These are phyloP conservation scores for Ophiostoma perfectum DNA, from an alignment of 2,329 filamentous ascomycete species.

Conservation along the genomic window DNA sequence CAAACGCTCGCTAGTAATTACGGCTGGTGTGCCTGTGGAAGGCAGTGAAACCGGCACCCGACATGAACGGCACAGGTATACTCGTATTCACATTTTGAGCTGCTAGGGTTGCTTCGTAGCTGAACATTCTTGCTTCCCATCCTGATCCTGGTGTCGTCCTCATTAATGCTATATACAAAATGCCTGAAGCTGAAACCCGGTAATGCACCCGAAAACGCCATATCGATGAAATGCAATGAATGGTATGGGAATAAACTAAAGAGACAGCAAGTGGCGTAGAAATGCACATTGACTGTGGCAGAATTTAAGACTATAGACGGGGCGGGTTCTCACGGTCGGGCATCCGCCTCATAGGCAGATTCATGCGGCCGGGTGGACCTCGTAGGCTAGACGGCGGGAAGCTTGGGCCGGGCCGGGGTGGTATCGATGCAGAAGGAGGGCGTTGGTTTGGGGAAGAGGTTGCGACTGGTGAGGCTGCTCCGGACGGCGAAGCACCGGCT, in stretches of 20 bases:
- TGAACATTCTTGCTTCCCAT: no score
- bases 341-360: conserved; percentile 20
- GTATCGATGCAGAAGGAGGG: neutral
- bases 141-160: no score
- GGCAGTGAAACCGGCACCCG: no score
- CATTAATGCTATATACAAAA: no score
- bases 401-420: neutral
- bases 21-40: no score
- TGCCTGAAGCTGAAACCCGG: no score
- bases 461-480: neutral
- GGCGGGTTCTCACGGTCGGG: conserved; percentile 27
- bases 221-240: no score
- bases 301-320: conserved; percentile 16
- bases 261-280: neutral
- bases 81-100: no score
- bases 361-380: neutral
- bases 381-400: neutral
- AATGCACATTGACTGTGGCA: neutral
- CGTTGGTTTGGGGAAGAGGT: neutral
- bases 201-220: no score
- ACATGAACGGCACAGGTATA: no score
- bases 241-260: no score
- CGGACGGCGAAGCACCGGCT: neutral
- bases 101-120: no score
- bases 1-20: neutral